A percentile compares a stretch with the other conserved stretches of the same genome.
These are phyloP conservation scores for Barbarea vulgaris DNA, from an alignment of 345 rosid genomes.

Conservation along the genomic window DNA sequence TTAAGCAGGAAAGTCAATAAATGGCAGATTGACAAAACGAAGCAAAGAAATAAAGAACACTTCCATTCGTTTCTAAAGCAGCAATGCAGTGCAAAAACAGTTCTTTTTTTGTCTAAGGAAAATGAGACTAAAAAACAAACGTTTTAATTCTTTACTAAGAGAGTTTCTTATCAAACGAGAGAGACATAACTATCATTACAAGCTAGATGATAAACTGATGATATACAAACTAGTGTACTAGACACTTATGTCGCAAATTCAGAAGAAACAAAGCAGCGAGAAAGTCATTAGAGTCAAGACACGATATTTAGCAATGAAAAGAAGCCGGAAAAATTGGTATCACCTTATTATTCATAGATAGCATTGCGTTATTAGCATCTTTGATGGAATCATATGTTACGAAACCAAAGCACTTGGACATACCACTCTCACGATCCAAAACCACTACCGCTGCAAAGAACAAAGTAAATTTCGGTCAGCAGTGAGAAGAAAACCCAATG, in stretches of 20 bases:
- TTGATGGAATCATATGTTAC: constrained; percentile 34
- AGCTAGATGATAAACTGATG: background rate
- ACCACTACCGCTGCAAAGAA: constrained; percentile 36
- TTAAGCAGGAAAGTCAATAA: constrained; percentile 14
- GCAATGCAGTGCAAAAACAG: constrained; percentile 11
- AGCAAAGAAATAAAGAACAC: constrained; percentile 15
- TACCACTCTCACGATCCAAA: constrained; percentile 41
- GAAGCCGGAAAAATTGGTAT: constrained; percentile 11
- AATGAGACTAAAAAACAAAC: background rate
- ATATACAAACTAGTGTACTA: background rate
- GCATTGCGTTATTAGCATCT: constrained; percentile 35
- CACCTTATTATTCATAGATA: constrained; percentile 33
- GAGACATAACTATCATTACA: constrained; percentile 8
- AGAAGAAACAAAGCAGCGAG: constrained; percentile 2
- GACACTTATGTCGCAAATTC: background rate
- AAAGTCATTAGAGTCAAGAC: constrained; percentile 2
- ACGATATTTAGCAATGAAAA: constrained; percentile 23
- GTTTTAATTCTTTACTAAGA: background rate
- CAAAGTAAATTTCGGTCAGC: constrained; percentile 12
- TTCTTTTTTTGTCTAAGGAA: background rate
- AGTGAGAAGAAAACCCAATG: constrained; percentile 9
- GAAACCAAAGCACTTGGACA: constrained; percentile 37
- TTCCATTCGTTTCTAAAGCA: constrained; percentile 16
- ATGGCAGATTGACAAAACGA: constrained; percentile 10
- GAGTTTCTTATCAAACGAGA: background rate